phyloP scores from a whole-genome alignment of 805 yeast species.

The Ogataea polymorpha region DNA sequence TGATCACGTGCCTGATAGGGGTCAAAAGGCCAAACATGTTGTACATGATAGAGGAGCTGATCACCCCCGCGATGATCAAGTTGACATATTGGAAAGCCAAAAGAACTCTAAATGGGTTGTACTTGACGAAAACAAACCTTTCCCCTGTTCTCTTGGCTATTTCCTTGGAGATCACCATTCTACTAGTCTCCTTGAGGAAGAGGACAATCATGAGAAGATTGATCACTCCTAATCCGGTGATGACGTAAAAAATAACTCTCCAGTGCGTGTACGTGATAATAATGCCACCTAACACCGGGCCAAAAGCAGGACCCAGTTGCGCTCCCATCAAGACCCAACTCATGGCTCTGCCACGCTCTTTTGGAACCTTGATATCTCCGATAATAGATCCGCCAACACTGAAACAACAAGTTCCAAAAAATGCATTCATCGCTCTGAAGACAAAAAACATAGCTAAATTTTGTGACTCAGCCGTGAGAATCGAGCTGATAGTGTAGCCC shows the following conservation, averaged over 20 bases:
- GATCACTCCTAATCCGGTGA: constrained; percentile 43
- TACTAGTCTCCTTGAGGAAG: constrained; percentile 46
- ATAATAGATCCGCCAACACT: constrained; percentile 50
- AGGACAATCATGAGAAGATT: constrained; percentile 34
- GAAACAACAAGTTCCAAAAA: constrained; percentile 55
- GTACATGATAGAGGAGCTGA: constrained; percentile 41
- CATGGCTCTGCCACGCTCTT: constrained; percentile 50
- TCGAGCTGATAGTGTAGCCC: constrained; percentile 24
- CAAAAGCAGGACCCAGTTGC: constrained; percentile 52
- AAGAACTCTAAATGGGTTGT: constrained; percentile 47
- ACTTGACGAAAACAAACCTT: constrained; percentile 40
- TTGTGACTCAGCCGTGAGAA: constrained; percentile 41
- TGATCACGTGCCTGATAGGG: constrained; percentile 53
- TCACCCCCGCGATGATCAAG: constrained; percentile 41
- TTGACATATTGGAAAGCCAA: constrained; percentile 41
- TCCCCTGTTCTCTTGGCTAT: constrained; percentile 30
- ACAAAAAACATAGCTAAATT: constrained; percentile 53
- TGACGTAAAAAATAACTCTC: constrained; percentile 52
- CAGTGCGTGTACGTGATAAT: constrained; percentile 48
- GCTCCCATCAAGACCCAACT: constrained; percentile 48
- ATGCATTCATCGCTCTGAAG: constrained; percentile 47
- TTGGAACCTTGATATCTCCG: constrained; percentile 49
- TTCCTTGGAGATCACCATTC: constrained; percentile 30
- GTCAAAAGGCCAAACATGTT: constrained; percentile 52
- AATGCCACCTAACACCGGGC: constrained; percentile 52